phyloP scores from a whole-genome alignment of 495 filamentous ascomycete species.

The Daldinia bambusicola region DNA sequence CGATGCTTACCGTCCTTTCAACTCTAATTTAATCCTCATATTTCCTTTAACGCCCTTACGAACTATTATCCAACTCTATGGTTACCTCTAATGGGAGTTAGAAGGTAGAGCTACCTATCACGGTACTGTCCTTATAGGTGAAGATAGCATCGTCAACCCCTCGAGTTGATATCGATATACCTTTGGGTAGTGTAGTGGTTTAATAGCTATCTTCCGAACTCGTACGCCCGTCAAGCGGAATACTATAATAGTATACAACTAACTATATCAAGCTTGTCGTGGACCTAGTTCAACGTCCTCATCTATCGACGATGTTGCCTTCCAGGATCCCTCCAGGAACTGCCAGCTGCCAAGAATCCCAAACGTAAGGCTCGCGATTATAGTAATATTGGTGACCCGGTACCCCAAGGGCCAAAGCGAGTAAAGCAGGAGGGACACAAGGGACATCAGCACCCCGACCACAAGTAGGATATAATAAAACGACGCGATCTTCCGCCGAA shows the following conservation, averaged over 20 bases:
- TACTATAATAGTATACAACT: not conserved
- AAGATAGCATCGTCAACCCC: no score
- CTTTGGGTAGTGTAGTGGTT: no score
- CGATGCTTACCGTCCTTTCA: no score
- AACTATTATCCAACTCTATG: no score
- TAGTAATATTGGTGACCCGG: conserved; percentile 19
- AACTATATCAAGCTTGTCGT: not conserved
- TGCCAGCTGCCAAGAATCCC: conserved; percentile 32
- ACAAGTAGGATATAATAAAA: conserved; percentile 26
- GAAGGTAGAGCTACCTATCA: no score
- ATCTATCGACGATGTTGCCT: not conserved
- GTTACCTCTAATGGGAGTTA: no score
- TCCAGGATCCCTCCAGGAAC: conserved; percentile 32
- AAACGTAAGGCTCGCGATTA: conserved; percentile 27
- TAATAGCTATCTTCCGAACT: no score
- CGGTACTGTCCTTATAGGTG: no score
- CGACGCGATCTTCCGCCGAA: conserved; percentile 18
- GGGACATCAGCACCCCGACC: conserved; percentile 23
- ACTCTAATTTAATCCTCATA: no score
- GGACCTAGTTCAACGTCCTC: conserved; percentile 13
- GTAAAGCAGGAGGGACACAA: conserved; percentile 31
- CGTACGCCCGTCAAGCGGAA: no score
- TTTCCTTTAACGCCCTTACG: no score
- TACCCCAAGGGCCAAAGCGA: conserved; percentile 29
- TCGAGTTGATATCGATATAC: no score